Conservation (phyloP, 441 rosid species). For the Erodium moschatum region DNA sequence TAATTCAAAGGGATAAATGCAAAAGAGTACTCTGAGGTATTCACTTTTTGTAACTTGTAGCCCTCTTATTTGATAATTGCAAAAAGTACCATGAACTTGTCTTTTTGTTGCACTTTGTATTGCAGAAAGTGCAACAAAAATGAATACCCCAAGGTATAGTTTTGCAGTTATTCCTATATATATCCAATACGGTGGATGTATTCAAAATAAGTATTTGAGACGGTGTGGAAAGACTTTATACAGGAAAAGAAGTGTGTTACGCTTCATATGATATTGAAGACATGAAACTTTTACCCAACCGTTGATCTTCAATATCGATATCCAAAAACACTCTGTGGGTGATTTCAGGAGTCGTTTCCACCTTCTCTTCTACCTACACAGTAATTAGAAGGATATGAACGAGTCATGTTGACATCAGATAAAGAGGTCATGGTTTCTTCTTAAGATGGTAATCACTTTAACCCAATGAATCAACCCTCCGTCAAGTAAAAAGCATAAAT, state of each 20-base stretch:
- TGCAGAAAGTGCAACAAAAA: too few species aligned
- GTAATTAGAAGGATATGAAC: slow-evolving; percentile 15
- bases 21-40: too few species aligned
- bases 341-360: slow-evolving; percentile 47
- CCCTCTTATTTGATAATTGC: too few species aligned
- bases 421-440: neutral
- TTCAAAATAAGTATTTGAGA: too few species aligned
- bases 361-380: slow-evolving; percentile 50
- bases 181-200: too few species aligned
- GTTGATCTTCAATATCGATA: slow-evolving; percentile 82
- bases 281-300: slow-evolving; percentile 40
- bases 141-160: too few species aligned
- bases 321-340: slow-evolving; percentile 88
- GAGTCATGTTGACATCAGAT: slow-evolving; percentile 4
- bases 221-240: too few species aligned
- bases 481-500: neutral
- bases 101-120: too few species aligned
- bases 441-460: neutral
- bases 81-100: too few species aligned
- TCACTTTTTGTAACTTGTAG: too few species aligned
- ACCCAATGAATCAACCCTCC: neutral
- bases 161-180: too few species aligned
- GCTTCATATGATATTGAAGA: neutral
- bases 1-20: too few species aligned
- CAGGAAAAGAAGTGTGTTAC: neutral